Evolutionary conservation across 108 stramenopile genomes (phyloP), one percentile per base, ranked within the genome.

Genomic region (Asterionellopsis glacialis): DNA sequence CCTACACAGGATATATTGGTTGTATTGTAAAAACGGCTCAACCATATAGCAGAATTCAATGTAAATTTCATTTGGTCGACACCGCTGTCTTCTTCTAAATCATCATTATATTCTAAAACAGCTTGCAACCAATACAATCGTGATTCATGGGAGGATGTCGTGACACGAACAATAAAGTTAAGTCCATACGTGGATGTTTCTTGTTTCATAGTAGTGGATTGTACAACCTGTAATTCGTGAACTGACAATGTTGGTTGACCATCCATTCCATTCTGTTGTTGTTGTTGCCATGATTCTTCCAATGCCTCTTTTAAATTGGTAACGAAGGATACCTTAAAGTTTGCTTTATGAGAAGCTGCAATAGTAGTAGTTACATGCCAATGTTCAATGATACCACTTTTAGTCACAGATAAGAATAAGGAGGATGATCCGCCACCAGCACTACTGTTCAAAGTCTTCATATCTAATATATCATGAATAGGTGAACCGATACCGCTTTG

Each of bases 11-110:
- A n/a, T 5, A 76, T 65, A 39, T 57, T 27, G 13, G 33, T 22
- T 12, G 67, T 67, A 15, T 43, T 51, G 4, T 63, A 55, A 41
- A 76, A 76, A 4, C 75, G 75, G 49, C 61, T 61, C 27, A 76
- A 22, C 75, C 75, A 76, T n/a, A 57, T 55, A 1, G 75, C 55
- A 28, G 25, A 41, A n/a, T 61, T n/a, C 13, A 66, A 42, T 24
- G 43, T 33, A 22, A 22, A n/a, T 11, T 25, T 63, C 10, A 21
- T 51, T 16, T 15, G 51, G 15, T 55, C 53, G 9, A 5, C 53
- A 33, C 7, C 33, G 7, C 33, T 33, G 5, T 33, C 5, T 33
- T 33, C 33, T 33, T 5, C n/a, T 12, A 13, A 14, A 13, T 14
- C 47, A 22, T 7, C 47, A 21, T 7, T 7, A 48, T 22, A 5